These are phyloP conservation scores for Silybum marianum DNA, from an alignment of 129 eudicot species.

Conservation along the genomic window DNA sequence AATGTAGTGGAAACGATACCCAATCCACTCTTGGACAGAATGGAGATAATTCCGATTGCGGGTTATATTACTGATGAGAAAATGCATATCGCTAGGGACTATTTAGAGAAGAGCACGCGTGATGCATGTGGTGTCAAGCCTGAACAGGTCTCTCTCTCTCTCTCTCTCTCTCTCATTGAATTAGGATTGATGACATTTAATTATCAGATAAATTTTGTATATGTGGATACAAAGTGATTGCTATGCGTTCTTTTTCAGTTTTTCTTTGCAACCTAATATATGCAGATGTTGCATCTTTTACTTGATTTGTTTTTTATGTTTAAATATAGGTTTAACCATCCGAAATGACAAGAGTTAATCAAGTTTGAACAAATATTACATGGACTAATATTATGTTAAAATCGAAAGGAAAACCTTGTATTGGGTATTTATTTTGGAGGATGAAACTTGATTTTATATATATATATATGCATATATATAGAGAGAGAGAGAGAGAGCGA, in stretches of 20 bases:
- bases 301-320: not conserved
- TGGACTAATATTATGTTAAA: not conserved
- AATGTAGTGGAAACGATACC: constrained; percentile 91
- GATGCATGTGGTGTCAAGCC: constrained; percentile 94
- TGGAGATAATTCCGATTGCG: constrained; percentile 96
- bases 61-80: constrained; percentile 98
- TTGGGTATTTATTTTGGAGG: not conserved
- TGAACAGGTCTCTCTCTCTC: constrained; percentile 63
- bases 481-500: no score
- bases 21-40: constrained; percentile 87
- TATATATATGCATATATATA: not conserved
- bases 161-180: not conserved
- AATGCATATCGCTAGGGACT: constrained; percentile 95
- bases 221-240: not conserved
- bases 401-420: not conserved
- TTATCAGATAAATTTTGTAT: not conserved
- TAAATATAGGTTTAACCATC: not conserved
- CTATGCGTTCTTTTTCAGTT: not conserved
- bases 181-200: not conserved
- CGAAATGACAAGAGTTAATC: not conserved
- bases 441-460: not conserved
- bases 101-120: constrained; percentile 90
- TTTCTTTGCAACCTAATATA: not conserved
- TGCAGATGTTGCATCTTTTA: not conserved
- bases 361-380: not conserved